Conservation (phyloP, 2,329 filamentous ascomycete species). For the Sordariomycetes sp. region DNA sequence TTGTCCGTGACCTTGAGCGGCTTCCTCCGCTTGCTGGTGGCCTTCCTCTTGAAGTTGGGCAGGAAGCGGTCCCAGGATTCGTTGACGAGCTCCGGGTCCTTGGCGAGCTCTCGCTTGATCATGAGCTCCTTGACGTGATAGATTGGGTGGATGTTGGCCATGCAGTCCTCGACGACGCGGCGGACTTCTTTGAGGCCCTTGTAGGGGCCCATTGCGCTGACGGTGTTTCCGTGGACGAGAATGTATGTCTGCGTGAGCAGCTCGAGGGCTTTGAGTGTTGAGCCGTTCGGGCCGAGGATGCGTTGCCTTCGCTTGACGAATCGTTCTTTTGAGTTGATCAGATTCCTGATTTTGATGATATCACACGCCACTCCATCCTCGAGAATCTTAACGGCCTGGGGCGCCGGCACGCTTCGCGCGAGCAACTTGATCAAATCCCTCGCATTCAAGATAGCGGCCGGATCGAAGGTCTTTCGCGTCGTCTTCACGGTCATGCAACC, state of each 20-base stretch:
- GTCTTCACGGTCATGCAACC: conserved; percentile 97
- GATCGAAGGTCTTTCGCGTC: conserved; percentile 84
- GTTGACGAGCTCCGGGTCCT: conserved; percentile 75
- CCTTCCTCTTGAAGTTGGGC: conserved; percentile 94
- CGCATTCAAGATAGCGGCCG: conserved; percentile 85
- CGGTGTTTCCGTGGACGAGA: conserved; percentile 93
- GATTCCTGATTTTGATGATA: conserved; percentile 87
- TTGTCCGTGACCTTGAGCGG: conserved; percentile 89
- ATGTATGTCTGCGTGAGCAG: conserved; percentile 88
- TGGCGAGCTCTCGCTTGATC: conserved; percentile 87
- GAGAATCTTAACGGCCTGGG: conserved; percentile 88
- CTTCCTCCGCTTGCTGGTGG: conserved; percentile 71
- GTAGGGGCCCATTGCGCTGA: conserved; percentile 83
- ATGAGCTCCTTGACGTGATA: conserved; percentile 71
- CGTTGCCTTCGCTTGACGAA: conserved; percentile 93
- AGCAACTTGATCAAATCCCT: conserved; percentile 91
- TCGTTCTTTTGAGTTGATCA: conserved; percentile 87
- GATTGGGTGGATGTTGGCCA: conserved; percentile 95
- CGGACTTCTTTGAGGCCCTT: conserved; percentile 91
- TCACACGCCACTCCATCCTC: conserved; percentile 89
- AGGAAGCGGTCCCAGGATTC: conserved; percentile 96
- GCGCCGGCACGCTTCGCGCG: conserved; percentile 82
- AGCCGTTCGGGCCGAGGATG: conserved; percentile 83
- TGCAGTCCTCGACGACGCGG: conserved; percentile 85
- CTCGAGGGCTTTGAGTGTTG: conserved; percentile 88